Conservation (phyloP, 768 basidiomycete genomes). For the Suillus hirtellus region DNA sequence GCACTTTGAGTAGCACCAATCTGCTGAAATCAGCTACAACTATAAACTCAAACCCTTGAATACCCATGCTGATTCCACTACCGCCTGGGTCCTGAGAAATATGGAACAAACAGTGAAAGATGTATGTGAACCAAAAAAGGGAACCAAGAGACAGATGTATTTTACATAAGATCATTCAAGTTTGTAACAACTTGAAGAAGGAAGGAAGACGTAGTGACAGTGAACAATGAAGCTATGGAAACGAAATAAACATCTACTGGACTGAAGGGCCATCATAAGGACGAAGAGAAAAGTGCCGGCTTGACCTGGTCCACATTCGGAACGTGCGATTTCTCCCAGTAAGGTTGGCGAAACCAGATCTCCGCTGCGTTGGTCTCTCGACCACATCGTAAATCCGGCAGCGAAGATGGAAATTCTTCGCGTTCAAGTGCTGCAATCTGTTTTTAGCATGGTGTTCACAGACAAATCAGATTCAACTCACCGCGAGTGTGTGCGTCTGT, state of each 20-base stretch:
- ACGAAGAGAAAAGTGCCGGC: background rate
- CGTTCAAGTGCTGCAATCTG: background rate
- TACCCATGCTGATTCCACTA: no score
- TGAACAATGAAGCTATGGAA: background rate
- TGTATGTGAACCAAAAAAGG: no score
- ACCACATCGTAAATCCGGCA: background rate
- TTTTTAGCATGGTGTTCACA: background rate
- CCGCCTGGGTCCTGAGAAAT: no score
- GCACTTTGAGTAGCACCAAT: no score
- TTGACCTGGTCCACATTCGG: background rate
- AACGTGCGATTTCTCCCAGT: background rate
- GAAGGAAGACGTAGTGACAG: background rate
- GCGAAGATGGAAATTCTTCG: background rate
- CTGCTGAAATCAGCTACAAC: no score
- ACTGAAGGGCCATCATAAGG: background rate
- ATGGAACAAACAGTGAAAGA: no score
- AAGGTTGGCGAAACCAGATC: background rate
- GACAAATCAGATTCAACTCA: background rate
- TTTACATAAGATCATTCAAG: background rate
- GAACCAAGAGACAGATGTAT: no score
- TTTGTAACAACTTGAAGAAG: background rate
- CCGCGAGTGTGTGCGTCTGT: background rate
- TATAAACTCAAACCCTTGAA: no score
- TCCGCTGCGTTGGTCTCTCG: background rate
- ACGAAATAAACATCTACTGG: background rate